Evolutionary conservation across 2,329 filamentous ascomycete genomes (phyloP).

Genomic region (Xylariomycetidae sp.): DNA sequence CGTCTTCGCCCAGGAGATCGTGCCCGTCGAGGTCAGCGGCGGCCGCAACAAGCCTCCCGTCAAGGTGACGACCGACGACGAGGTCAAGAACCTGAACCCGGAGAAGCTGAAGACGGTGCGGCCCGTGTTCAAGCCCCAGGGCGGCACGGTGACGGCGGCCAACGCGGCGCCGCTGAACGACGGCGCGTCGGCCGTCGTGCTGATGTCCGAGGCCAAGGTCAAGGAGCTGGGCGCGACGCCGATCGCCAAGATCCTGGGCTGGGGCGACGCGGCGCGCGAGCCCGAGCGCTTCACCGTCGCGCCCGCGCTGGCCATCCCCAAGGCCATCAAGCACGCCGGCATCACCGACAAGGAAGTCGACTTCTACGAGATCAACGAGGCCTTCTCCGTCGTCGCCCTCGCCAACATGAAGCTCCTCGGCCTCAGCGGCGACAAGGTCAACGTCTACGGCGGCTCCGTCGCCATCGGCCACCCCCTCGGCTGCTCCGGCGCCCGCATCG

Average conservation of each 20-base stretch:
- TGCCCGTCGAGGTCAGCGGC: constrained; percentile 79
- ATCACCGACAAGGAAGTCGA: constrained; percentile 73
- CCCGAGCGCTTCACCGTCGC: constrained; percentile 95
- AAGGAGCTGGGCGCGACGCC: constrained; percentile 89
- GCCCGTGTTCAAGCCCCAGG: constrained; percentile 71
- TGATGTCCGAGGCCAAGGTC: constrained; percentile 89
- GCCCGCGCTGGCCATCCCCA: constrained; percentile 89
- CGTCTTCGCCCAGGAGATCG: constrained; percentile 79
- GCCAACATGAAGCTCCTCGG: constrained; percentile 91
- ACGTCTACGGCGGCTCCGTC: constrained; percentile 90
- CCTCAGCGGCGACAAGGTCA: constrained; percentile 79
- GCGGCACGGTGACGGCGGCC: constrained; percentile 87
- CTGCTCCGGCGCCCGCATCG: constrained; percentile 87
- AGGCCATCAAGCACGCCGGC: constrained; percentile 92
- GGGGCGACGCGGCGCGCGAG: constrained; percentile 88
- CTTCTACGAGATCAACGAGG: constrained; percentile 98
- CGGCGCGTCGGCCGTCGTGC: constrained; percentile 84
- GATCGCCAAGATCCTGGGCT: constrained; percentile 92
- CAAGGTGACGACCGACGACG: constrained; percentile 79
- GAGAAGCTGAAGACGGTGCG: constrained; percentile 82
- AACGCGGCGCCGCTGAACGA: constrained; percentile 97
- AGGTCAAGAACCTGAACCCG: constrained; percentile 88
- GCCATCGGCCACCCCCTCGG: constrained; percentile 94
- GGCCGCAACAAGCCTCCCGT: constrained; percentile 84
- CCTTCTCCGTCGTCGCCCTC: constrained; percentile 92